Percentiles rank a stretch among this genome's conserved stretches.
These are phyloP conservation scores for Ogataea sp. DNA, from an alignment of 805 yeast species.

Conservation along the genomic window DNA sequence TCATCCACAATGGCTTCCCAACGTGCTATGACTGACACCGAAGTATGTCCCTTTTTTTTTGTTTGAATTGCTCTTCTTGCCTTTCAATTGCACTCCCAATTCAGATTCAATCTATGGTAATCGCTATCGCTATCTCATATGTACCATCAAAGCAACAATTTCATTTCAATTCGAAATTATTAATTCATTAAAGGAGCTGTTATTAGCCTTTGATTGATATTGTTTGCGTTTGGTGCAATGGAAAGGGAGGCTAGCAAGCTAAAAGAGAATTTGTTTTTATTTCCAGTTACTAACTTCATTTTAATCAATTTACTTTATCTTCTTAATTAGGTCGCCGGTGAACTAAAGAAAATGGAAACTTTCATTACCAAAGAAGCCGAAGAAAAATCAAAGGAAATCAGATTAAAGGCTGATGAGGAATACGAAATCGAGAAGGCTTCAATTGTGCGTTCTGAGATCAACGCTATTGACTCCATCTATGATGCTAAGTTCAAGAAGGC, in stretches of 20 bases:
- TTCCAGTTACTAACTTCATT: constrained; percentile 1
- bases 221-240: too few relatives aligned
- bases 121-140: too few relatives aligned
- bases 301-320: not conserved
- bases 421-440: constrained; percentile 96
- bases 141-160: too few relatives aligned
- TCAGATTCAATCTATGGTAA: too few relatives aligned
- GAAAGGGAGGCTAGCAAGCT: too few relatives aligned
- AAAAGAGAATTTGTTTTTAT: too few relatives aligned
- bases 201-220: too few relatives aligned
- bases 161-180: too few relatives aligned
- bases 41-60: constrained; percentile 31
- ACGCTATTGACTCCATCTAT: constrained; percentile 74
- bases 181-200: too few relatives aligned
- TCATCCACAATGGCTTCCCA: constrained; percentile 20
- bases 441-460: constrained; percentile 86
- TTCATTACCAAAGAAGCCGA: constrained; percentile 99
- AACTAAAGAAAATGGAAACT: constrained; percentile 95
- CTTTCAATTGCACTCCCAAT: too few relatives aligned
- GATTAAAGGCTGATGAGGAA: constrained; percentile 95
- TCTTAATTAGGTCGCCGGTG: constrained; percentile 72
- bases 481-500: constrained; percentile 87
- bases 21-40: constrained; percentile 38
- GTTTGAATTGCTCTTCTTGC: too few relatives aligned
- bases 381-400: constrained; percentile 95